Base-by-base conservation (phyloP, 108 stramenopile species). In the Fragilariopsis cylindrus region DNA sequence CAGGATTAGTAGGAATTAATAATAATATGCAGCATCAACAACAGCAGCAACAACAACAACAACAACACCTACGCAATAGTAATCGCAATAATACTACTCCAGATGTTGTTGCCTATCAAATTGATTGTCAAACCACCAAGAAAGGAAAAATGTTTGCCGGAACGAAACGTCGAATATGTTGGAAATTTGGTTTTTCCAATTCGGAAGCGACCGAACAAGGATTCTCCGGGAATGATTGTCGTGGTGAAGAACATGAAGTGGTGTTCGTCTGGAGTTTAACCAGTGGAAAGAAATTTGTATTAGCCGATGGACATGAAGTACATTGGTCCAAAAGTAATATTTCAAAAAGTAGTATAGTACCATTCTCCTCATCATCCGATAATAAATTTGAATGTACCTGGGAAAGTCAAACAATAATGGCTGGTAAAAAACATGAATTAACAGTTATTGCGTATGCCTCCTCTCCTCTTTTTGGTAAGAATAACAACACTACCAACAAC, bases 231-330 rank as follows among this genome's bases (percentile, higher is more conserved):
- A 70, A 71, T 4, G 86, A 95, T 18, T 91, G 90, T 60, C 87
- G 95, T 13, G 95, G 95, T 11, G 86, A 85, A 54, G 92, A 96
- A 73, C 95, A 96, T 75, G 90, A 96, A 69, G 85, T 96, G 11
- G 69, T 73, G 45, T 64, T 93, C 49, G 80, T 89, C 40, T 96
- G 95, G 95, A 80, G 80, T 43, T 66, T 93, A 52, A 90, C 89
- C 7, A 78, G 77, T 39, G 91, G 95, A 21, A 96, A 96, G 77
- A 83, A 88, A 49, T 65, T 80, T 5, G 84, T 92, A 18, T 47
- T 78, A 3, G 67, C 83, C 0, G 91, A 95, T 79, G 87, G 90
- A 5, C 55, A 81, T 18, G 90, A 92, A 75, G 79, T 96, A 19
- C 86, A 92, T 71, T 82, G 72, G 66, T 85, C 86, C 16, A 76